A percentile compares a stretch with the other conserved stretches of the same genome.
These are phyloP conservation scores for Pleurotus tuber-regium DNA, from an alignment of 768 basidiomycete species.

Conservation along the genomic window DNA sequence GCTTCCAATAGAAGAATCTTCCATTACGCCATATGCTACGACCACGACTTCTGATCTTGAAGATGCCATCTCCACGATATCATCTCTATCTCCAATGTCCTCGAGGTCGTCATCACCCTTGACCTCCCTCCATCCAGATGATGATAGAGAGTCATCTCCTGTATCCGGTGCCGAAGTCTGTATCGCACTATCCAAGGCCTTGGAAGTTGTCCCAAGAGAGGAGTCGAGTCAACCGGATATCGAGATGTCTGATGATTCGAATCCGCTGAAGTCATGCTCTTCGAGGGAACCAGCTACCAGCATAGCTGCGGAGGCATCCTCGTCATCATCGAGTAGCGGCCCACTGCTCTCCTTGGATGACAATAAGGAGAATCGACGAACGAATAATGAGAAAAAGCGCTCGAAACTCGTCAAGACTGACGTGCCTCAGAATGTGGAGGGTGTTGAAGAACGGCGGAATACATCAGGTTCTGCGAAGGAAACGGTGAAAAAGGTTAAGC, in stretches of 20 bases:
- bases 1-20: background rate
- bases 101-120: slow-evolving; percentile 3
- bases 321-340: background rate
- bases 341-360: background rate
- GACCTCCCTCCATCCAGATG: background rate
- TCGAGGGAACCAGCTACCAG: too few species aligned
- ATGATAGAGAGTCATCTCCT: background rate
- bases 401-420: slow-evolving; percentile 15
- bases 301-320: slow-evolving; percentile 1
- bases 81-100: slow-evolving; percentile 2
- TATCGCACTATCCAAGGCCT: background rate
- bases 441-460: background rate
- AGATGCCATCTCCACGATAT: slow-evolving; percentile 4
- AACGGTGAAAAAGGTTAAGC: slow-evolving; percentile 1
- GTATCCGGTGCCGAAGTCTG: background rate
- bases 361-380: slow-evolving; percentile 19
- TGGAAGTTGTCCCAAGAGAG: background rate
- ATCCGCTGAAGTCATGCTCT: too few species aligned
- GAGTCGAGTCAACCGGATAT: background rate
- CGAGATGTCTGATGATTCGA: slow-evolving; percentile 1
- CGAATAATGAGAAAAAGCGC: slow-evolving; percentile 10
- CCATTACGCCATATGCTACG: background rate
- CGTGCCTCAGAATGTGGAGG: slow-evolving; percentile 2
- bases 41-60: background rate
- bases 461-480: background rate